These are phyloP conservation scores for Aspergillus cejpii DNA, from an alignment of 2,329 filamentous ascomycete genomes.

Conservation along the genomic window DNA sequence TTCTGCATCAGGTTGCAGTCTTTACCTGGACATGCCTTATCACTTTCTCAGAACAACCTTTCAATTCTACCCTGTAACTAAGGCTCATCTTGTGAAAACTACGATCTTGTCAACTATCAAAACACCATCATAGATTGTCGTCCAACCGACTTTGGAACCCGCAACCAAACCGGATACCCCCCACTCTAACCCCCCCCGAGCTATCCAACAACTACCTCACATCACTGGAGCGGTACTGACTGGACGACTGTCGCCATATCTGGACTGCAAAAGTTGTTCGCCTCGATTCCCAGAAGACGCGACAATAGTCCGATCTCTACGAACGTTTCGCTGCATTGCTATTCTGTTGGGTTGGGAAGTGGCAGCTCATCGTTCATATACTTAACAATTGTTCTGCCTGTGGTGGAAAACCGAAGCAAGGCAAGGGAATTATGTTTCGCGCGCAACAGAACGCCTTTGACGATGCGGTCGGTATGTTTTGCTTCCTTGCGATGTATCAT, in stretches of 20 bases:
- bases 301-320: neutral
- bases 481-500: neutral
- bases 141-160: neutral
- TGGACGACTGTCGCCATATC: neutral
- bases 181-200: neutral
- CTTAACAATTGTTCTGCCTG: neutral
- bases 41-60: neutral
- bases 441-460: constrained; percentile 63
- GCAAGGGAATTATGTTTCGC: constrained; percentile 49
- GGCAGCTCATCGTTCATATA: neutral
- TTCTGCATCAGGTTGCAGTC: constrained; percentile 19
- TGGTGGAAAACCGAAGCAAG: constrained; percentile 5
- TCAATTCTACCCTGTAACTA: neutral
- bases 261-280: neutral
- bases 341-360: neutral
- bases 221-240: neutral
- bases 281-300: neutral
- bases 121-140: neutral
- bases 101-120: neutral
- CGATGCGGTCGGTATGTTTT: constrained; percentile 58
- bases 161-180: neutral
- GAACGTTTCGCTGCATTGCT: neutral
- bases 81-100: neutral
- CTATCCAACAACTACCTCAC: neutral
- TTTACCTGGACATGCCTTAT: constrained; percentile 6